phyloP scores from a whole-genome alignment of 495 filamentous ascomycete species.

The Aspergillus panamensis region DNA sequence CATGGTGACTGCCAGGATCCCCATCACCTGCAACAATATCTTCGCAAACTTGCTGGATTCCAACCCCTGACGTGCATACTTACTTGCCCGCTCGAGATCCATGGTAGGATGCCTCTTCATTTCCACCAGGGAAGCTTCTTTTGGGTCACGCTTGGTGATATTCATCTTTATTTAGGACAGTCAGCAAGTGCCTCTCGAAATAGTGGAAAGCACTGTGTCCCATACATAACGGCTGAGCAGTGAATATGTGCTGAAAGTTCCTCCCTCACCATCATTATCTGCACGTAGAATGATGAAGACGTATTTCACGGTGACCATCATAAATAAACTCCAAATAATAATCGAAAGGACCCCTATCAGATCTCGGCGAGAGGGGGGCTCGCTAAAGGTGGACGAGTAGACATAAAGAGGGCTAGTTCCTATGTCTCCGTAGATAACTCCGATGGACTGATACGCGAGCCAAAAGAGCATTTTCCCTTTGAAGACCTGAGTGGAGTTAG shows the following conservation, averaged over 20 bases:
- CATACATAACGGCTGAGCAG: constrained; percentile 66
- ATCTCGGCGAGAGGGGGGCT: constrained; percentile 54
- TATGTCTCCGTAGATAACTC: constrained; percentile 76
- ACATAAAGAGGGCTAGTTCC: constrained; percentile 73
- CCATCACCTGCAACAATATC: constrained; percentile 58
- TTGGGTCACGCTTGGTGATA: constrained; percentile 25
- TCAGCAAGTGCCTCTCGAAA: background rate
- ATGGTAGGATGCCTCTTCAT: constrained; percentile 57
- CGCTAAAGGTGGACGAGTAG: constrained; percentile 64
- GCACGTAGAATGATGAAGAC: constrained; percentile 63
- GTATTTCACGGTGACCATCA: constrained; percentile 75
- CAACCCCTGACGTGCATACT: constrained; percentile 50
- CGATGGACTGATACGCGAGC: constrained; percentile 66
- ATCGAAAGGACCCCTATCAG: constrained; percentile 68
- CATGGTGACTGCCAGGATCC: constrained; percentile 67
- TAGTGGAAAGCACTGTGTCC: background rate
- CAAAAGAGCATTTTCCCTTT: constrained; percentile 27
- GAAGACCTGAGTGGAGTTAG: constrained; percentile 18
- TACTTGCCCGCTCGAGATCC: constrained; percentile 52
- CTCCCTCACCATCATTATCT: constrained; percentile 75
- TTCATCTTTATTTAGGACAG: constrained; percentile 16
- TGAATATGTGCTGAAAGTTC: constrained; percentile 70
- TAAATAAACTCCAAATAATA: constrained; percentile 68
- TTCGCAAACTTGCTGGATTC: constrained; percentile 54
- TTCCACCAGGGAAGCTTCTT: constrained; percentile 45